A percentile compares a stretch with the other conserved stretches of the same genome.
These are phyloP conservation scores for Fusarium citri DNA, from an alignment of 2,329 filamentous ascomycete species.

Conservation along the genomic window DNA sequence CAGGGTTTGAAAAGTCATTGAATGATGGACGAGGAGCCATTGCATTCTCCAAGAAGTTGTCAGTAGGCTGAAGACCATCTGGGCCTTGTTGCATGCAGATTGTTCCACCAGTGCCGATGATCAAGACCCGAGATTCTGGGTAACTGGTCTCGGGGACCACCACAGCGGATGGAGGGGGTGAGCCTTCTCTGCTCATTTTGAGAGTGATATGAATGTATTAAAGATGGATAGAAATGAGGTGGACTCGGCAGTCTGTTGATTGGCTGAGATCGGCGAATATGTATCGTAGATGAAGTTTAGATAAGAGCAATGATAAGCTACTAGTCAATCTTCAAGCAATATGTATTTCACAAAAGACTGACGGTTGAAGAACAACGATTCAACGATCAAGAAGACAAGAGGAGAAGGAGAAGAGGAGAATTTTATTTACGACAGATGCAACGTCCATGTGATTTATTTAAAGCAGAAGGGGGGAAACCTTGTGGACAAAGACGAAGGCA, in stretches of 20 bases:
- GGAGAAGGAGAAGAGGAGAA: slow-evolving; percentile 23
- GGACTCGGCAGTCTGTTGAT: not conserved
- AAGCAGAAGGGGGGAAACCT: slow-evolving; percentile 28
- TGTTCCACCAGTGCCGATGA: slow-evolving; percentile 90
- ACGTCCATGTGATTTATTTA: slow-evolving; percentile 25
- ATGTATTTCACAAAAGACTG: not conserved
- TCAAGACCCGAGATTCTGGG: slow-evolving; percentile 83
- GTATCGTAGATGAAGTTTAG: slow-evolving; percentile 3
- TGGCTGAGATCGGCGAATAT: not conserved
- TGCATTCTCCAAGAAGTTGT: slow-evolving; percentile 83
- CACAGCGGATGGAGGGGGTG: slow-evolving; percentile 20
- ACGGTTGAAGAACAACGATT: not conserved
- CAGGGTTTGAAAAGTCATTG: slow-evolving; percentile 70
- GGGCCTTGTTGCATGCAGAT: slow-evolving; percentile 91
- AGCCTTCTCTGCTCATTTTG: slow-evolving; percentile 27
- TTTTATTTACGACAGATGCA: slow-evolving; percentile 26
- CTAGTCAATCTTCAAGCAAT: not conserved
- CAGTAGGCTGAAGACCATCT: slow-evolving; percentile 82
- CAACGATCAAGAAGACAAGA: not conserved
- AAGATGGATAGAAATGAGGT: not conserved
- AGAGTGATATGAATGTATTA: not conserved
- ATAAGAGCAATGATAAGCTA: slow-evolving; percentile 31
- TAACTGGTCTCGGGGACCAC: slow-evolving; percentile 49
- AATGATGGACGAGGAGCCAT: slow-evolving; percentile 86
- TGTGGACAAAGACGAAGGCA: slow-evolving; percentile 40